These are phyloP conservation scores for Pelargonium fulgidum DNA, from an alignment of 441 rosid genomes.

Conservation along the genomic window DNA sequence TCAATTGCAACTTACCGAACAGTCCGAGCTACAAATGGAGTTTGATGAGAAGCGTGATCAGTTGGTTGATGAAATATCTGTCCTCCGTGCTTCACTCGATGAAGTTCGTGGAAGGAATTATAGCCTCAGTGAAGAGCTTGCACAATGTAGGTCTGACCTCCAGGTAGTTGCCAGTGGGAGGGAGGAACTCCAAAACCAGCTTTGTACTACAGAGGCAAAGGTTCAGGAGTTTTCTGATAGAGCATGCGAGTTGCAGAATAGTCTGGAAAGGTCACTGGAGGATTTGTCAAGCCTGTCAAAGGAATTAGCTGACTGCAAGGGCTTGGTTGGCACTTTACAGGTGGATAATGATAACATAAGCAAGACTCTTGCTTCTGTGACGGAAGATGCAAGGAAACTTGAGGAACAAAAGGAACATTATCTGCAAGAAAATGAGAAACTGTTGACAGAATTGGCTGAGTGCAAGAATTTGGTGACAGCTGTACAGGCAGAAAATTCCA, in stretches of 20 bases:
- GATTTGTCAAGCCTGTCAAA: conserved; percentile 32
- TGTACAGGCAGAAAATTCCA: conserved; percentile 47
- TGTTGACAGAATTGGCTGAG: conserved; percentile 51
- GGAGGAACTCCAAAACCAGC: conserved; percentile 51
- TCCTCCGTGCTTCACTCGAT: conserved; percentile 42
- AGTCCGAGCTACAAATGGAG: conserved; percentile 43
- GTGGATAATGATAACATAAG: conserved; percentile 52
- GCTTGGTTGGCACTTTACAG: conserved; percentile 35
- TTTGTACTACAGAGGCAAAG: conserved; percentile 43
- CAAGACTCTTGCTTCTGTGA: conserved; percentile 36
- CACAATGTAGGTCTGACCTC: conserved; percentile 61
- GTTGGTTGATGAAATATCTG: conserved; percentile 46
- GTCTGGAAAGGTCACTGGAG: conserved; percentile 47
- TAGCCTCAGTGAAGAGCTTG: conserved; percentile 58
- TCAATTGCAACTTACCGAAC: conserved; percentile 63
- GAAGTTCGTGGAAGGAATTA: conserved; percentile 37
- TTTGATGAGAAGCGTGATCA: conserved; percentile 40
- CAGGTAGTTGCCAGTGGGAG: conserved; percentile 37
- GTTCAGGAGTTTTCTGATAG: conserved; percentile 47
- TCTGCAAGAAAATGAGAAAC: conserved; percentile 47
- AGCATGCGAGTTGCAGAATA: conserved; percentile 52
- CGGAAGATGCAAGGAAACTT: conserved; percentile 44
- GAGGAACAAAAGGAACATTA: conserved; percentile 39
- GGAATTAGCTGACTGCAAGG: conserved; percentile 50
- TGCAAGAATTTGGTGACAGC: conserved; percentile 44